phyloP scores from a whole-genome alignment of 208 protist species.

The Acanthamoeba divionensis region DNA sequence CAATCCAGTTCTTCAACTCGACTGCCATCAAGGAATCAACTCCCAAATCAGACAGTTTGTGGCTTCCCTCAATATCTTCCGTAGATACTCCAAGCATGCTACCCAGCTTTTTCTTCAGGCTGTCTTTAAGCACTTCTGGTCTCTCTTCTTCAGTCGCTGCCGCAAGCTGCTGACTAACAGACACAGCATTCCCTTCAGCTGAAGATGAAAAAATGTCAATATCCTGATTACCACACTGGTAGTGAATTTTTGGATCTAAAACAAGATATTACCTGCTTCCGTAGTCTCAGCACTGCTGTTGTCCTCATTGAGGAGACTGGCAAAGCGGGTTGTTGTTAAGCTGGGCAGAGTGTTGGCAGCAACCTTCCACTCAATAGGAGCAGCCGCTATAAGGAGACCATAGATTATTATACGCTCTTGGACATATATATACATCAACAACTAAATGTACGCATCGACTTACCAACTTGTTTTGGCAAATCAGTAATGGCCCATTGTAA shows the following conservation, averaged over 20 bases:
- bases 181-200: neutral
- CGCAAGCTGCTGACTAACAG: neutral
- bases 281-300: neutral
- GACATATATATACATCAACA: too few species aligned
- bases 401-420: too few species aligned
- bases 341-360: neutral
- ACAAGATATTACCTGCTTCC: neutral
- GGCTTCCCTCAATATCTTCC: constrained; percentile 22
- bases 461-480: neutral
- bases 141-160: neutral
- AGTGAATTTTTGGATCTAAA: too few species aligned
- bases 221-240: too few species aligned
- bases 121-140: too few species aligned
- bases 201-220: too few species aligned
- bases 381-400: neutral
- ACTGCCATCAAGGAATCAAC: constrained; percentile 62
- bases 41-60: constrained; percentile 41
- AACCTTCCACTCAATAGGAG: neutral
- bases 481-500: constrained; percentile 3
- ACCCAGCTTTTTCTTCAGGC: constrained; percentile 28
- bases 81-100: constrained; percentile 28
- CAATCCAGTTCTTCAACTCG: constrained; percentile 49
- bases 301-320: neutral
- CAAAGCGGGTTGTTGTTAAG: neutral
- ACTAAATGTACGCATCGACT: neutral